phyloP scores from a whole-genome alignment of 495 filamentous ascomycete species.

The Penicillium cosmopolitanum region DNA sequence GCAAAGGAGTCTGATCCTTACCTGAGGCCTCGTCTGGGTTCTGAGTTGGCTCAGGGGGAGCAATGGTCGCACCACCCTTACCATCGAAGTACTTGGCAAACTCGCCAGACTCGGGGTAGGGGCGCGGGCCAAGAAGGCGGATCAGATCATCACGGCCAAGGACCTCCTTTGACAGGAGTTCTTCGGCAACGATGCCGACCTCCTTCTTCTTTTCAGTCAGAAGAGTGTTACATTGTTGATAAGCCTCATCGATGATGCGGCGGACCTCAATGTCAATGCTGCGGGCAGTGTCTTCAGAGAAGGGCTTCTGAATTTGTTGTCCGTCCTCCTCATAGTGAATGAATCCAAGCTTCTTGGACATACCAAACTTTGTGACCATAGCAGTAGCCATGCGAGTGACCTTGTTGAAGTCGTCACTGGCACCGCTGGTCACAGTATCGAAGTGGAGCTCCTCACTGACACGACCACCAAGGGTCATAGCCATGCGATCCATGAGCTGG shows the following conservation, averaged over 20 bases:
- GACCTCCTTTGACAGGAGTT: slow-evolving; percentile 89
- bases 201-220: slow-evolving; percentile 84
- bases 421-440: slow-evolving; percentile 90
- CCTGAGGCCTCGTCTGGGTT: slow-evolving; percentile 34
- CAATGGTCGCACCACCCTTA: slow-evolving; percentile 47
- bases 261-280: slow-evolving; percentile 90
- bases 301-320: slow-evolving; percentile 87
- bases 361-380: slow-evolving; percentile 98
- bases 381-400: slow-evolving; percentile 91
- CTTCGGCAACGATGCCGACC: slow-evolving; percentile 88
- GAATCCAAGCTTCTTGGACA: slow-evolving; percentile 90
- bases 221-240: slow-evolving; percentile 84
- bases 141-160: slow-evolving; percentile 89
- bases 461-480: slow-evolving; percentile 95
- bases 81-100: slow-evolving; percentile 90
- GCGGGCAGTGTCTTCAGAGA: slow-evolving; percentile 89
- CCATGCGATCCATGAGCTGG: slow-evolving; percentile 99
- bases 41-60: slow-evolving; percentile 59
- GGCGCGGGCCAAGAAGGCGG: slow-evolving; percentile 78
- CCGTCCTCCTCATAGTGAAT: slow-evolving; percentile 86
- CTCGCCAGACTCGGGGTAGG: slow-evolving; percentile 81
- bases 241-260: slow-evolving; percentile 86
- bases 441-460: slow-evolving; percentile 96
- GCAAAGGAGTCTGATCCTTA: slow-evolving; percentile 49
- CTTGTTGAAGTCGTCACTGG: slow-evolving; percentile 97